Conservation (phyloP, 2,329 filamentous ascomycete species). For the Gremmenia infestans region DNA sequence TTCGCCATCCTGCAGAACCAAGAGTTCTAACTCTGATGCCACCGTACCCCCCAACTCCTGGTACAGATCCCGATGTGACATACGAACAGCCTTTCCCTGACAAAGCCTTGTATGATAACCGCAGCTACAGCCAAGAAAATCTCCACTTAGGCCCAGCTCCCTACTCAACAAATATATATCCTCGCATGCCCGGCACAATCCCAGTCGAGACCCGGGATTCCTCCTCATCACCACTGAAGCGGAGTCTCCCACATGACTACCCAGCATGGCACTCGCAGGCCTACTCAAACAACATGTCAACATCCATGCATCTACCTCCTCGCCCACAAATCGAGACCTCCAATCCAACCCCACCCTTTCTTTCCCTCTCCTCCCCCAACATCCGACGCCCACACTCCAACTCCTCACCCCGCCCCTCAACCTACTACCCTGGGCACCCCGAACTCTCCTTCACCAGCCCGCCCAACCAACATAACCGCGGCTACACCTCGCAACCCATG, state of each 20-base stretch:
- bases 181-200: constrained; percentile 19
- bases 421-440: constrained; percentile 32
- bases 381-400: constrained; percentile 3
- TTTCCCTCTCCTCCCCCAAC: constrained; percentile 20
- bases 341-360: constrained; percentile 5
- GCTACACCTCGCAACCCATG: constrained; percentile 48
- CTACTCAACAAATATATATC: constrained; percentile 18
- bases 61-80: constrained; percentile 3
- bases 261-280: constrained; percentile 13
- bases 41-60: constrained; percentile 14
- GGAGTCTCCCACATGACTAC: constrained; percentile 14
- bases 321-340: not conserved
- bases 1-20: constrained; percentile 1
- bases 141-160: constrained; percentile 4
- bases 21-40: constrained; percentile 9
- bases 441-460: constrained; percentile 37
- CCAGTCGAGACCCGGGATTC: constrained; percentile 16
- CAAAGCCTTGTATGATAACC: constrained; percentile 1
- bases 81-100: constrained; percentile 10
- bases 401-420: constrained; percentile 14
- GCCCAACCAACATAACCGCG: constrained; percentile 24
- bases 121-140: constrained; percentile 15
- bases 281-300: constrained; percentile 13
- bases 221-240: constrained; percentile 6
- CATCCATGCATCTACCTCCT: constrained; percentile 1